These are phyloP conservation scores for Harringtonia lauricola DNA, from an alignment of 2,329 filamentous ascomycete genomes.

Conservation along the genomic window DNA sequence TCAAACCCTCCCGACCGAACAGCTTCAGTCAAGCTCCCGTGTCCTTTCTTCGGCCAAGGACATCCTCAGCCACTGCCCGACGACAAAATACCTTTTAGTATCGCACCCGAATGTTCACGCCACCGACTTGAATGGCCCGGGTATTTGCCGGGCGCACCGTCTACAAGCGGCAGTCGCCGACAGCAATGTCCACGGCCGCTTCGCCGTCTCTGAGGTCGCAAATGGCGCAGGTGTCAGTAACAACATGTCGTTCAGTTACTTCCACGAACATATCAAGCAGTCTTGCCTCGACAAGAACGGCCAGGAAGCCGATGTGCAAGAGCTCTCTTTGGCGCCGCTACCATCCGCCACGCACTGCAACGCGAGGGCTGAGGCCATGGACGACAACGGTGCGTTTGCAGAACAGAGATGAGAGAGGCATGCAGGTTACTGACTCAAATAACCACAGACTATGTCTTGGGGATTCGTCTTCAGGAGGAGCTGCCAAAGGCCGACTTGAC, in stretches of 20 bases:
- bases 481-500: conserved; percentile 46
- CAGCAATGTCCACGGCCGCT: conserved; percentile 25
- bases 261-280: conserved; percentile 33
- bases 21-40: conserved; percentile 38
- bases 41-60: conserved; percentile 31
- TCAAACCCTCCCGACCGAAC: conserved; percentile 19
- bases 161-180: conserved; percentile 31
- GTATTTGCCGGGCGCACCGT: conserved; percentile 41
- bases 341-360: conserved; percentile 22
- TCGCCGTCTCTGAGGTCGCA: conserved; percentile 42
- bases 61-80: conserved; percentile 58
- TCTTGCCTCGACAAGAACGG: conserved; percentile 31
- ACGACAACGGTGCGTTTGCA: conserved; percentile 32
- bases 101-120: conserved; percentile 65
- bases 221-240: conserved; percentile 19
- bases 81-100: conserved; percentile 65
- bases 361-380: conserved; percentile 34
- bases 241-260: conserved; percentile 26
- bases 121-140: conserved; percentile 49
- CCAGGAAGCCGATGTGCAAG: conserved; percentile 23
- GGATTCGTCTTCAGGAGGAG: conserved; percentile 32
- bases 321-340: conserved; percentile 29
- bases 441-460: conserved; percentile 39
- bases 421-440: background rate
- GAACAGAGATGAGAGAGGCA: too few relatives aligned